These are phyloP conservation scores for Moricandia moricandioides DNA, from an alignment of 345 rosid species.

Conservation along the genomic window DNA sequence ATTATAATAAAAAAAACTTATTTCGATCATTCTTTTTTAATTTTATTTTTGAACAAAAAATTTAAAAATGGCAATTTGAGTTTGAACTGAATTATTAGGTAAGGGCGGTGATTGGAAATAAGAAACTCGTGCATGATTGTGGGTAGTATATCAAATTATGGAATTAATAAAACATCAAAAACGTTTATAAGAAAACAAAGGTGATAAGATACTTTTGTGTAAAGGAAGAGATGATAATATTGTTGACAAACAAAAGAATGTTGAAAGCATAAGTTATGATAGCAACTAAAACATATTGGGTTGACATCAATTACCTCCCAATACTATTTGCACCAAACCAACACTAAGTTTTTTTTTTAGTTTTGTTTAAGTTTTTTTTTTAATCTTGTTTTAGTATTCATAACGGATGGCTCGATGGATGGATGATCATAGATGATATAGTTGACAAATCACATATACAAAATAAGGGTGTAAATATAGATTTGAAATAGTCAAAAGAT, in stretches of 20 bases:
- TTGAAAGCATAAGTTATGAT: not conserved
- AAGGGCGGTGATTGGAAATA: not conserved
- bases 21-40: too few species aligned
- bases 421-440: not conserved
- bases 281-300: not conserved
- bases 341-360: not conserved
- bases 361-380: not conserved
- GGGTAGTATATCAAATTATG: not conserved
- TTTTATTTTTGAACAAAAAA: too few species aligned
- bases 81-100: too few species aligned
- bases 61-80: too few species aligned
- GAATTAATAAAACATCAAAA: not conserved
- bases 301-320: too few species aligned
- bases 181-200: not conserved
- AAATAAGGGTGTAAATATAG: too few species aligned
- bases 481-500: slow-evolving; percentile 12
- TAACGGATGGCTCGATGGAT: not conserved
- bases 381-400: not conserved
- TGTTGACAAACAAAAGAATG: not conserved
- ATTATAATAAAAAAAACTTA: too few species aligned
- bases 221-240: slow-evolving; percentile 11
- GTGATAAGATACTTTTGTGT: slow-evolving; percentile 16
- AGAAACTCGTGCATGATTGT: slow-evolving; percentile 1
- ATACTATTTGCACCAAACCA: not conserved
- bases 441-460: not conserved